Evolutionary conservation across 345 rosid genomes (phyloP), one percentile per base, ranked within the genome.

Genomic region (Camelina laxa): DNA sequence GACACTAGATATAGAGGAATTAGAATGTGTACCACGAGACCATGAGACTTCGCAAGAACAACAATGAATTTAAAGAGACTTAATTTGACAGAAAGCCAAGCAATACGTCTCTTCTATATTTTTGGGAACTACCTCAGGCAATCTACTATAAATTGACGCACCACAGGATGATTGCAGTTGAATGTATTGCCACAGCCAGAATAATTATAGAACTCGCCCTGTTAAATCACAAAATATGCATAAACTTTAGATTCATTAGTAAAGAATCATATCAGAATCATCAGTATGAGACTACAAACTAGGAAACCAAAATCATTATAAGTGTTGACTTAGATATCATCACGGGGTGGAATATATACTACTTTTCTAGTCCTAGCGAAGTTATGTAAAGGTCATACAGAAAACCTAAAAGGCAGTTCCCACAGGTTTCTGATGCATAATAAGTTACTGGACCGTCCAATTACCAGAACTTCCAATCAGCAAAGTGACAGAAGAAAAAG

Each of bases 131-230:
- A 94, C 97, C 98, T 91, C 78, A 94, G 79, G 85, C 95, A 86
- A 70, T 94, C 97, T 81, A 88, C 79, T 72, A 89, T 88, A 76
- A 91, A 90, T 67, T 90, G 97, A 49, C 98, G 96, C 69, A 90
- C 97, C 76, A 85, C 85, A 60, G 97, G 98, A 87, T 94, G 98
- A 79, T 91, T 94, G 87, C 98, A 94, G 80, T 94, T 94, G 79
- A 94, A 87, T 69, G 98, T 94, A 80, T 94, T 94, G 57, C 98
- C 98, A 79, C 96, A 94, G 48, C 98, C 98, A 42, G 98, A 91
- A 87, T 94, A 94, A 66, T 94, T 94, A 75, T 94, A 94, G 87
- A 87, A 94, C 84, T 94, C 97, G 42, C 98, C 97, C 98, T 94
- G 82, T 42, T 50, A 39, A 49, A 72, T 66, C 17, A 72, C 21